phyloP scores from a whole-genome alignment of 2,329 filamentous ascomycete species.

The Claviceps citrina region DNA sequence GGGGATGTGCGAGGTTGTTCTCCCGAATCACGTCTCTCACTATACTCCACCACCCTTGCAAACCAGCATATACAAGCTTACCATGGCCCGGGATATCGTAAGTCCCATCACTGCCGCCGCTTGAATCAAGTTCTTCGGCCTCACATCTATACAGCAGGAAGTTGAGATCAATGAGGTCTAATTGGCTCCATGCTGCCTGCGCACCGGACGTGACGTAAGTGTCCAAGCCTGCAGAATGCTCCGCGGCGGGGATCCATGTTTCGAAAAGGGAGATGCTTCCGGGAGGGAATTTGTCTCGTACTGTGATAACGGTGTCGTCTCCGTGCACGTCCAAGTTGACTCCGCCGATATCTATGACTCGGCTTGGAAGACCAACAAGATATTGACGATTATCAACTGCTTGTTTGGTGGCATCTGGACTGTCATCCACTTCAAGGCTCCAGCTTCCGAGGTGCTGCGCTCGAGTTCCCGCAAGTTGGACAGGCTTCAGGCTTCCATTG shows the following conservation, averaged over 20 bases:
- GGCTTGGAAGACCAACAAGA: slow-evolving; percentile 71
- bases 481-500: slow-evolving; percentile 64
- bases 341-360: slow-evolving; percentile 57
- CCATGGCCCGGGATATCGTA: slow-evolving; percentile 78
- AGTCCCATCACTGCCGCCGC: slow-evolving; percentile 65
- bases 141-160: slow-evolving; percentile 84
- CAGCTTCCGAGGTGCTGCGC: slow-evolving; percentile 79
- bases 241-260: slow-evolving; percentile 82
- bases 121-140: slow-evolving; percentile 69
- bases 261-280: slow-evolving; percentile 92
- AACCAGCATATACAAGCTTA: slow-evolving; percentile 77
- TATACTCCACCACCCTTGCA: slow-evolving; percentile 98
- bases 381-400: slow-evolving; percentile 53
- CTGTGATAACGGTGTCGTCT: slow-evolving; percentile 62
- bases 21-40: slow-evolving; percentile 69
- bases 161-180: slow-evolving; percentile 73
- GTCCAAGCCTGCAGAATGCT: slow-evolving; percentile 71
- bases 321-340: slow-evolving; percentile 57
- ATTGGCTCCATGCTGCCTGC: slow-evolving; percentile 58
- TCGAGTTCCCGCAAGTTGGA: slow-evolving; percentile 68
- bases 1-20: slow-evolving; percentile 82
- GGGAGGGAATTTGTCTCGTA: slow-evolving; percentile 73
- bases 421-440: slow-evolving; percentile 79
- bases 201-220: slow-evolving; percentile 73
- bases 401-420: slow-evolving; percentile 48